Percentiles rank a stretch among this genome's conserved stretches.
These are phyloP conservation scores for Coemansia sp. DNA, from an alignment of 192 early-diverging fungal genomes.

Conservation along the genomic window DNA sequence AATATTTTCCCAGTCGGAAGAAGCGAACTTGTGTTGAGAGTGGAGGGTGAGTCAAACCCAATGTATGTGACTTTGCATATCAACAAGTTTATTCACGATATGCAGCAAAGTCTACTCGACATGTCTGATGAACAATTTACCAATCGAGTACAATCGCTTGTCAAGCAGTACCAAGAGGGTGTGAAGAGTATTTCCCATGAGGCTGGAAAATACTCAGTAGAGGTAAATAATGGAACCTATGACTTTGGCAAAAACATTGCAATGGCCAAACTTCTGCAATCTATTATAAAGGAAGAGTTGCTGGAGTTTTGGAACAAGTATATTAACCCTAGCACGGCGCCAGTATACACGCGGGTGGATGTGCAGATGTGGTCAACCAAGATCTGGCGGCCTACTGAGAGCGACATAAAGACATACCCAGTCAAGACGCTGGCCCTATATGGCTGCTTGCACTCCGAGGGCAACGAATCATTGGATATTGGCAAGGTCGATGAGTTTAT, in stretches of 20 bases:
- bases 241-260: too few relatives aligned
- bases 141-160: slow-evolving; percentile 61
- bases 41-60: slow-evolving; percentile 79
- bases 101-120: slow-evolving; percentile 26
- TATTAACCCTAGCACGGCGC: slow-evolving; percentile 28
- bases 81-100: slow-evolving; percentile 70
- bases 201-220: too few relatives aligned
- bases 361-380: slow-evolving; percentile 20
- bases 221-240: too few relatives aligned
- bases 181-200: too few relatives aligned
- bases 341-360: slow-evolving; percentile 38
- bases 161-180: slow-evolving; percentile 57
- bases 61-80: slow-evolving; percentile 77
- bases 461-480: neutral
- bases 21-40: neutral
- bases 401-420: slow-evolving; percentile 11
- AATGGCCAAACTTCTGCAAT: neutral
- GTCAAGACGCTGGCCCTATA: slow-evolving; percentile 12
- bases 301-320: slow-evolving; percentile 36
- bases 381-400: slow-evolving; percentile 2
- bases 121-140: slow-evolving; percentile 55
- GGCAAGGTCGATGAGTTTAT: slow-evolving; percentile 7
- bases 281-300: slow-evolving; percentile 27
- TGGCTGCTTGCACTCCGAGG: slow-evolving; percentile 16
- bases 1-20: neutral